A percentile compares a stretch with the other conserved stretches of the same genome.
These are phyloP conservation scores for Arthrocladium fulminans DNA, from an alignment of 2,329 filamentous ascomycete species.

Conservation along the genomic window DNA sequence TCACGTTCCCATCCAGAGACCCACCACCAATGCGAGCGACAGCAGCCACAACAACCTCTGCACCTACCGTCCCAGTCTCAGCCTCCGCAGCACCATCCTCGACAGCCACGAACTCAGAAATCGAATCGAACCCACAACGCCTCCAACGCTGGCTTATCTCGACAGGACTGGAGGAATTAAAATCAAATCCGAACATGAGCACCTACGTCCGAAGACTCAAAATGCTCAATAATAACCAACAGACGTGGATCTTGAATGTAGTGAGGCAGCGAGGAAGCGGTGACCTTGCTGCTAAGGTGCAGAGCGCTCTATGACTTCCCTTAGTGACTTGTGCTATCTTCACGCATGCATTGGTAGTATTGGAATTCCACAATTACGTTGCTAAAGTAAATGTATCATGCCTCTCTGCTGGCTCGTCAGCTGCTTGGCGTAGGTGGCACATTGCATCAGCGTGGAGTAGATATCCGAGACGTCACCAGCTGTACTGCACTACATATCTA, in stretches of 20 bases:
- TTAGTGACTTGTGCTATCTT: not conserved
- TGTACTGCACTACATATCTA: no score
- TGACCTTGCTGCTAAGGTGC: constrained; percentile 13
- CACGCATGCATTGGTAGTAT: no score
- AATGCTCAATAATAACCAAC: constrained; percentile 16
- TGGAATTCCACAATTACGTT: no score
- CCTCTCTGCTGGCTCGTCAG: no score
- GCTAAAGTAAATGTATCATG: no score
- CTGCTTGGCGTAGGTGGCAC: no score
- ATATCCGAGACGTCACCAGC: no score
- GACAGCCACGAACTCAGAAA: constrained; percentile 8
- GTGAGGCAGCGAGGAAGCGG: constrained; percentile 18
- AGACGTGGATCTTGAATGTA: constrained; percentile 21
- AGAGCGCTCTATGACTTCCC: not conserved
- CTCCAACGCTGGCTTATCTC: constrained; percentile 23
- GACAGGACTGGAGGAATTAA: constrained; percentile 18
- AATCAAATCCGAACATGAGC: constrained; percentile 12
- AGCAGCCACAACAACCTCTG: not conserved
- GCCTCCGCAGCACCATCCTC: not conserved
- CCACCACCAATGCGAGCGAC: not conserved
- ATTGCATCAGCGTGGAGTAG: no score
- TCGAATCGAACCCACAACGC: constrained; percentile 20
- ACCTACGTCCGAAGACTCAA: constrained; percentile 17
- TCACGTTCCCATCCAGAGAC: not conserved
- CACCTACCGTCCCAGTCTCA: not conserved